Evolutionary conservation across 2,329 filamentous ascomycete species (phyloP), one percentile per base, ranked within the genome.

Genomic region (Penicillium brasilianum): DNA sequence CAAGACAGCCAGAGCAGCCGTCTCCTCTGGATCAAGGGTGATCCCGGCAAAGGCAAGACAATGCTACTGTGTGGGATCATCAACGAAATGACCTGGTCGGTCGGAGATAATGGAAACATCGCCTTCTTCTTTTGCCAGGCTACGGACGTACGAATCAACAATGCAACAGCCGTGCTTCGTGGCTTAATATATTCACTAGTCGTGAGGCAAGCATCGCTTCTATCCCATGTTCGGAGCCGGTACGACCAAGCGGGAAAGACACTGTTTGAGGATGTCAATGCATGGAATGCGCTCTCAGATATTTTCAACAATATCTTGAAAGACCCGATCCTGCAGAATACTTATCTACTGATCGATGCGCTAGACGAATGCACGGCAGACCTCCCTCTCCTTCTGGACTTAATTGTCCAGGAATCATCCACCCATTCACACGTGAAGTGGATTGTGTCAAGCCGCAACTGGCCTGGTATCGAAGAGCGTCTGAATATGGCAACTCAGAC

Each of bases 381-480:
- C 43, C 62, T 68, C 14, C 7, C 44, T 1, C 41, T 71, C 34
- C 76, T 83, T 4, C 66, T 83, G 2, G 43, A 74, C 0, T 63
- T 81, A 4, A 74, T 82, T 55, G 53, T 64, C 8, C 55, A 70
- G 37, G 59, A 52, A 0, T 72, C 64, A 9, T 53, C 60, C 0
- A 14, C 36, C 53, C 64, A 58, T 52, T 34, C 69, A 43, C 48
- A 60, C 4, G 66, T 76, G 0, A 84, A 80, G 60, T 82, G 79
- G 76, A 58, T 84, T n/a, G 59, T 81, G 0, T 79, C 79, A 0
- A 83, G 82, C 57, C 81, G 81, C 2, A 81, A 82, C 32, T 71
- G 61, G 69, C 65, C 59, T 0, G 63, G 69, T 0, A 81, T 84
- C 39, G 70, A 80, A 49, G 61, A 73, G 32, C 39, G 54, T 1